Percentiles rank a stretch among this genome's conserved stretches.
phyloP scores from a whole-genome alignment of 192 early-diverging fungal genomes.

The Coemansia sp. region DNA sequence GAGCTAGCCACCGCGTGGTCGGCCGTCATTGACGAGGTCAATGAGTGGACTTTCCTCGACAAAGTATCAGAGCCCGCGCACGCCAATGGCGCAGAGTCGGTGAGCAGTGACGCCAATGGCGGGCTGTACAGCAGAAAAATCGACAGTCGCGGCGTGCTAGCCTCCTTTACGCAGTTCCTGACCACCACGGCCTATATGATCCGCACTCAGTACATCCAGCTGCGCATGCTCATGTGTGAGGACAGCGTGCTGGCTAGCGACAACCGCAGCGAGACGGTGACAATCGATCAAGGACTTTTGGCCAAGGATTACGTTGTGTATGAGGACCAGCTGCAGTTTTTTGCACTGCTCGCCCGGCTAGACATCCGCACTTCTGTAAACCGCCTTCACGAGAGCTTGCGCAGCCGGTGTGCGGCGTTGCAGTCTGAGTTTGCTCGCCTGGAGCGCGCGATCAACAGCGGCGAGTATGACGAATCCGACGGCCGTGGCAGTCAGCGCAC shows the following conservation, averaged over 20 bases:
- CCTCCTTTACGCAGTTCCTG: slow-evolving; percentile 45
- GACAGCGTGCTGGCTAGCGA: slow-evolving; percentile 22
- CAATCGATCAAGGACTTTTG: slow-evolving; percentile 42
- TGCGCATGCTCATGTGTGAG: slow-evolving; percentile 56
- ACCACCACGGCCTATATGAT: slow-evolving; percentile 43
- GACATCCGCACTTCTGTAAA: slow-evolving; percentile 41
- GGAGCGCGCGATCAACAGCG: slow-evolving; percentile 12
- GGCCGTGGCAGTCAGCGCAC: slow-evolving; percentile 22
- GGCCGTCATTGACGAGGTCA: slow-evolving; percentile 35
- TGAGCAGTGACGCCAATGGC: neutral
- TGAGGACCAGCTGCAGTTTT: slow-evolving; percentile 56
- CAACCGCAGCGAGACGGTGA: slow-evolving; percentile 13
- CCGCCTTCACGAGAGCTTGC: slow-evolving; percentile 34
- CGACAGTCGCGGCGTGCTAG: slow-evolving; percentile 21
- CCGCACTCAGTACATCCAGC: slow-evolving; percentile 45
- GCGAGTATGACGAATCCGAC: neutral
- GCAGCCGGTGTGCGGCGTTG: slow-evolving; percentile 36
- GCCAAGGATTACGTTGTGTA: slow-evolving; percentile 55
- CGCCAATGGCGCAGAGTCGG: neutral
- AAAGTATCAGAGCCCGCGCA: slow-evolving; percentile 11
- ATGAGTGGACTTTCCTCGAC: slow-evolving; percentile 36
- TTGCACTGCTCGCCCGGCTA: slow-evolving; percentile 42
- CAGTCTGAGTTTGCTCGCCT: slow-evolving; percentile 29
- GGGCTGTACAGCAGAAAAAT: neutral
- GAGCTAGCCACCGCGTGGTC: slow-evolving; percentile 56